Base-by-base conservation (phyloP, 176 grass and related monocot genomes). In the Puya raimondii region DNA sequence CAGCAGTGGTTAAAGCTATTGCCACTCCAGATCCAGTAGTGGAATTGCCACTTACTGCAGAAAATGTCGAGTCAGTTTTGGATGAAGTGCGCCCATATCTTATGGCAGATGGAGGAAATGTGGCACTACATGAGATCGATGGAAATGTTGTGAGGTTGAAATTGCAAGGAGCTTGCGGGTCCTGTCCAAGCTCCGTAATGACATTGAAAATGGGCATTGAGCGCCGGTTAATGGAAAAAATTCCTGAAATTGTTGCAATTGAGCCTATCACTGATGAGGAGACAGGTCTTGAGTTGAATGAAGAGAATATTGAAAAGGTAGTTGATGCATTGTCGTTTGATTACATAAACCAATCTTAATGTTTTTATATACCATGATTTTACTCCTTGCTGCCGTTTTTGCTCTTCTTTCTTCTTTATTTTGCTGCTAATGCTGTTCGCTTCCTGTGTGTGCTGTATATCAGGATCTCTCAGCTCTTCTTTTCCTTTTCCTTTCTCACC, bases 71-170 rank as follows among this genome's bases (percentile, higher is more conserved):
- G 71, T 42, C 66, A 26, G 84, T 99, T 53, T 79, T 99, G 70
- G 94, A 99, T 79, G 94, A 99, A 90, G 86, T 99, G 17, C 87
- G 94, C 11, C 94, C 94, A 1, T 99, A 99, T 67, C 89, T 99
- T 72, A 99, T 99, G 72, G 81, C 94, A 25, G 94, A 99, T 33
- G 94, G 94, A 53, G 94, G 94, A 49, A 99, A 99, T 71, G 94
- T 99, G 2, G 87, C 67, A 1, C 71, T 99, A 66, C 89, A 99
- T 67, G 94, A 93, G 72, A 99, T 99, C 59, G 89, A 99, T 0
- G 89, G 89, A 61, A 90, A 93, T 3, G 65, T 99, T 51, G 94
- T 99, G 66, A 76, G 77, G 72, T 78, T 99, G 72, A 90, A 82
- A 75, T 73, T 99, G 49, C 94, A 99, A 80, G 94, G 89, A 63